Percentiles rank a stretch among this genome's conserved stretches.
Conservation (phyloP, 352 stramenopile species). For the Phytopythium boreale region DNA sequence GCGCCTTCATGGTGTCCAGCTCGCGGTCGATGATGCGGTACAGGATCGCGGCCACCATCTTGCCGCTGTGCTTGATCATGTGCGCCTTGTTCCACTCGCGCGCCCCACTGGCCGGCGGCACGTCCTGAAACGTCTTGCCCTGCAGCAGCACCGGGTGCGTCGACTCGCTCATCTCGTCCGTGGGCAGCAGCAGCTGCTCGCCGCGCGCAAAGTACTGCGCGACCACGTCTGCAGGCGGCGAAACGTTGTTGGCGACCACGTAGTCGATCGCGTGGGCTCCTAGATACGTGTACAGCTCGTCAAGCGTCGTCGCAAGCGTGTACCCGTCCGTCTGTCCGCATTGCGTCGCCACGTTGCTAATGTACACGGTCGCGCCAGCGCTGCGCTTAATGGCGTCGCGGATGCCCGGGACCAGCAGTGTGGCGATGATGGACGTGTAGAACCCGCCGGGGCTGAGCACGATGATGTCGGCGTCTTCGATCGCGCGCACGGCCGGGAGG, state of each 20-base stretch:
- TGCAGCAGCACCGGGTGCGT: constrained; percentile 70
- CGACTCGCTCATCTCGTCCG: constrained; percentile 46
- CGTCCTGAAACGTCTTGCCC: constrained; percentile 77
- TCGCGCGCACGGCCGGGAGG: constrained; percentile 65
- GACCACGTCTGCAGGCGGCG: constrained; percentile 49
- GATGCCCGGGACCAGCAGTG: constrained; percentile 76
- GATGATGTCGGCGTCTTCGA: constrained; percentile 85
- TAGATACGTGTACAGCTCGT: constrained; percentile 64
- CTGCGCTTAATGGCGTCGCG: constrained; percentile 73
- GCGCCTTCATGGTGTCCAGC: constrained; percentile 31
- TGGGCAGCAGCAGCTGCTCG: constrained; percentile 70
- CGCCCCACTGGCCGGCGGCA: constrained; percentile 3
- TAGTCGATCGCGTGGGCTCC: constrained; percentile 80
- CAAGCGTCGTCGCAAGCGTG: constrained; percentile 64
- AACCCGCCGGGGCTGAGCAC: constrained; percentile 79
- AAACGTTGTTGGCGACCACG: constrained; percentile 80
- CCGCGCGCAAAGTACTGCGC: constrained; percentile 66
- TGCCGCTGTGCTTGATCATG: constrained; percentile 85
- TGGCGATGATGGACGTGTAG: constrained; percentile 85
- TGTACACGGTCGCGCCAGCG: constrained; percentile 71
- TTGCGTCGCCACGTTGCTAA: constrained; percentile 86
- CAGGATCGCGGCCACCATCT: constrained; percentile 74
- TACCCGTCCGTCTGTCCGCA: constrained; percentile 80
- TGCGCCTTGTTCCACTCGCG: constrained; percentile 78
- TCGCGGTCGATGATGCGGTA: constrained; percentile 88